These are phyloP conservation scores for Gnaphalium uliginosum DNA, from an alignment of 129 eudicot species.

Conservation along the genomic window DNA sequence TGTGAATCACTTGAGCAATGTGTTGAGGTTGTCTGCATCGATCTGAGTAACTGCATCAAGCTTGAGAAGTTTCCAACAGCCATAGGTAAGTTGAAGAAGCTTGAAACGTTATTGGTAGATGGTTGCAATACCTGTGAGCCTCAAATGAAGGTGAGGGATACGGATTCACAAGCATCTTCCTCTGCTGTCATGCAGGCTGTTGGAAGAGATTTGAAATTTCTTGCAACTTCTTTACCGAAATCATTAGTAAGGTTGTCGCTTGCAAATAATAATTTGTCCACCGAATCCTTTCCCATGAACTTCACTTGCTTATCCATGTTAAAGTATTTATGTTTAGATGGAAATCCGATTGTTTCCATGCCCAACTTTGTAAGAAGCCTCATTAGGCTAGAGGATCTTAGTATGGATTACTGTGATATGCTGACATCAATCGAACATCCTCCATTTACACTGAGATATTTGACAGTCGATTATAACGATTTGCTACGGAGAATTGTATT, in stretches of 20 bases:
- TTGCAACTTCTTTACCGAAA: neutral
- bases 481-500: neutral
- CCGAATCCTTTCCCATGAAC: conserved; percentile 13
- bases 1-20: neutral
- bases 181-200: too few species aligned
- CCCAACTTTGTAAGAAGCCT: conserved; percentile 22
- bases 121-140: neutral
- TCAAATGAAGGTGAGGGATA: neutral
- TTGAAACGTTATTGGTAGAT: neutral
- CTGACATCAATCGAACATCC: neutral
- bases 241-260: conserved; percentile 1
- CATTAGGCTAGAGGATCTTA: neutral
- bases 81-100: neutral
- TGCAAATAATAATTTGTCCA: neutral
- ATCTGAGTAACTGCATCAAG: neutral
- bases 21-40: neutral
- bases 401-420: neutral
- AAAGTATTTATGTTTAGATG: neutral
- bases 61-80: neutral
- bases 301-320: conserved; percentile 10
- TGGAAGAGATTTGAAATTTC: too few species aligned
- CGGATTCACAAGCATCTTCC: too few species aligned
- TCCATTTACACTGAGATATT: neutral
- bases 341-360: conserved; percentile 9
- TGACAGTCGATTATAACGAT: neutral